Evolutionary conservation across 495 filamentous ascomycete species (phyloP).

Genomic region (Penicillium malachiteum): DNA sequence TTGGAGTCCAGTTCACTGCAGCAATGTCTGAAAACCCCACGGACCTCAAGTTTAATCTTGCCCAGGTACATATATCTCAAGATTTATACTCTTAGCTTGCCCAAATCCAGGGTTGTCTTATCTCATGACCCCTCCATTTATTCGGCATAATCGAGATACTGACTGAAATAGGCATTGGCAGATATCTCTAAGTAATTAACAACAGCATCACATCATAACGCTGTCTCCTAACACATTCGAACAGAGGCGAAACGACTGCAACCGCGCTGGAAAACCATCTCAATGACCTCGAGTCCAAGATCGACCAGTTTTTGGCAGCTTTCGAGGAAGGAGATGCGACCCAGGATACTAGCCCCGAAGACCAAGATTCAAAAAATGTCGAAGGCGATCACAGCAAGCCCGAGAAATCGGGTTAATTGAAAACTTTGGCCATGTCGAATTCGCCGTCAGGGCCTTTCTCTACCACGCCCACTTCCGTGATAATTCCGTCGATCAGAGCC

Average conservation of each 20-base stretch:
- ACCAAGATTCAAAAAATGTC: slow-evolving; percentile 6
- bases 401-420: slow-evolving; percentile 30
- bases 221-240: slow-evolving; percentile 6
- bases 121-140: too few relatives aligned
- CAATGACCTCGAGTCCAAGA: slow-evolving; percentile 52
- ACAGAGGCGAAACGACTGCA: slow-evolving; percentile 57
- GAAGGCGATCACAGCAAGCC: slow-evolving; percentile 10
- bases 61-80: too few relatives aligned
- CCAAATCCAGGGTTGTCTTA: too few relatives aligned
- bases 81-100: too few relatives aligned
- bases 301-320: slow-evolving; percentile 55
- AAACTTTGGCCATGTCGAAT: slow-evolving; percentile 67
- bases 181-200: slow-evolving; percentile 37
- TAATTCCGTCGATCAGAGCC: slow-evolving; percentile 84
- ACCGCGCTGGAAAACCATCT: slow-evolving; percentile 56
- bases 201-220: background rate
- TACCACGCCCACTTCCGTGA: slow-evolving; percentile 87
- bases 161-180: slow-evolving; percentile 29
- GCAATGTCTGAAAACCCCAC: too few relatives aligned
- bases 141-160: background rate
- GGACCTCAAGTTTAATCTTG: too few relatives aligned
- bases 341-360: background rate
- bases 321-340: slow-evolving; percentile 29
- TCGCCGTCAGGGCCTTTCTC: slow-evolving; percentile 71
- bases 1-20: too few relatives aligned